Percentiles rank a stretch among this genome's conserved stretches.
Conservation (phyloP, 1,284 basidiomycete species). For the Schizophyllum amplum region DNA sequence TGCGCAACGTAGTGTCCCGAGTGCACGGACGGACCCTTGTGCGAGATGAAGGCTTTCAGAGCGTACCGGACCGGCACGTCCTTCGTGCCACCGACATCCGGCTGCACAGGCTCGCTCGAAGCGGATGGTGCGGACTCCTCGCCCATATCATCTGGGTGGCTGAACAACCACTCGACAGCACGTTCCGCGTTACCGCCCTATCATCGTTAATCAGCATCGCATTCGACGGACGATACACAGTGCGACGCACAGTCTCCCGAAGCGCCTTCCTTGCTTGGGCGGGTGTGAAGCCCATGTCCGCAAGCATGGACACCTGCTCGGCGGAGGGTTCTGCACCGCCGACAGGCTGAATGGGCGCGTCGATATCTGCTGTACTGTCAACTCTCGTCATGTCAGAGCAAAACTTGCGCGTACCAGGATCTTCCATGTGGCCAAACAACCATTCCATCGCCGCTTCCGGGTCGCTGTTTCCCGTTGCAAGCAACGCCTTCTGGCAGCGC, state of each 20-base stretch:
- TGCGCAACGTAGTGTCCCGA: conserved; percentile 94
- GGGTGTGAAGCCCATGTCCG: conserved; percentile 89
- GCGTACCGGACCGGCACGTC: conserved; percentile 70
- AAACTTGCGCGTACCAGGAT: conserved; percentile 51
- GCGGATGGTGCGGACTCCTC: conserved; percentile 37
- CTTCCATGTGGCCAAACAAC: conserved; percentile 95
- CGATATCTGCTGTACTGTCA: conserved; percentile 61
- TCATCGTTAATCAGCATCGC: conserved; percentile 1
- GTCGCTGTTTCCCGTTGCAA: conserved; percentile 73
- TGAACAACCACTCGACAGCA: conserved; percentile 97
- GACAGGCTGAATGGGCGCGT: conserved; percentile 58
- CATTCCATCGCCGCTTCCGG: conserved; percentile 90
- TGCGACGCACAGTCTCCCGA: conserved; percentile 65
- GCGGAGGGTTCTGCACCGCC: conserved; percentile 44
- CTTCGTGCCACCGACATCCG: conserved; percentile 34
- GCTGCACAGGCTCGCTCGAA: conserved; percentile 15
- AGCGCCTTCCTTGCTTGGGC: conserved; percentile 87
- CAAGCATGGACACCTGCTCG: conserved; percentile 67
- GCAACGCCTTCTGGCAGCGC: conserved; percentile 81
- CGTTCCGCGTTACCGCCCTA: conserved; percentile 73
- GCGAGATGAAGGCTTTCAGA: conserved; percentile 91
- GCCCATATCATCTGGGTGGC: conserved; percentile 83
- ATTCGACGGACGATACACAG: conserved; percentile 3
- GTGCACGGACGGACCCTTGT: conserved; percentile 93
- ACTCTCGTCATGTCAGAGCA: neutral